Percentiles rank a stretch among this genome's conserved stretches.
These are phyloP conservation scores for Aquilaria yunnanensis DNA, from an alignment of 345 rosid species.

Conservation along the genomic window DNA sequence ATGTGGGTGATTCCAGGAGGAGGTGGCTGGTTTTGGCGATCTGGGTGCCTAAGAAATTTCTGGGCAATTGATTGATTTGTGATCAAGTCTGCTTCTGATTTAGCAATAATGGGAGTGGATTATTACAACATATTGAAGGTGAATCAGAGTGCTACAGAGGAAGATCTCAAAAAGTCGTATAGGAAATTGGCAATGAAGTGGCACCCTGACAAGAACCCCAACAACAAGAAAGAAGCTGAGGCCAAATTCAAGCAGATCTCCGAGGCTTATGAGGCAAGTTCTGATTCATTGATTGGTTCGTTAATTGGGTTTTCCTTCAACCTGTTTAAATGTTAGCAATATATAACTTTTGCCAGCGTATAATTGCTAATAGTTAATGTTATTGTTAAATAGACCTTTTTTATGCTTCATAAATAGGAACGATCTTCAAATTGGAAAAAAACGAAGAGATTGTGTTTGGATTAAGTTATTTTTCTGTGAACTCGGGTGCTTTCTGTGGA, in stretches of 20 bases:
- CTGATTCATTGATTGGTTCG: neutral
- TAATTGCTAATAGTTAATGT: no score
- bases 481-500: neutral
- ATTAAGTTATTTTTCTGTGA: neutral
- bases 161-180: constrained; percentile 84
- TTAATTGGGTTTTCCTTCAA: neutral
- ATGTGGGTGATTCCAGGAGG: neutral
- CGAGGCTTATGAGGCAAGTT: constrained; percentile 85
- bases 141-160: constrained; percentile 71
- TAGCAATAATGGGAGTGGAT: constrained; percentile 67
- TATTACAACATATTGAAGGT: constrained; percentile 75
- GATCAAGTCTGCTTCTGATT: neutral
- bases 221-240: constrained; percentile 78
- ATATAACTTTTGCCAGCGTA: no score
- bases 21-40: constrained; percentile 5
- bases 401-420: neutral
- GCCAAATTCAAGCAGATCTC: constrained; percentile 94
- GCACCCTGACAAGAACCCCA: constrained; percentile 96
- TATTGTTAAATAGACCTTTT: no score
- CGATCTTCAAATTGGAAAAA: neutral
- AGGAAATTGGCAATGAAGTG: constrained; percentile 93
- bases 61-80: constrained; percentile 5
- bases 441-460: neutral
- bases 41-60: neutral
- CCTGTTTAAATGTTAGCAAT: no score